Evolutionary conservation across 176 grass and related monocot species (phyloP).

Genomic region (Pharus latifolius): DNA sequence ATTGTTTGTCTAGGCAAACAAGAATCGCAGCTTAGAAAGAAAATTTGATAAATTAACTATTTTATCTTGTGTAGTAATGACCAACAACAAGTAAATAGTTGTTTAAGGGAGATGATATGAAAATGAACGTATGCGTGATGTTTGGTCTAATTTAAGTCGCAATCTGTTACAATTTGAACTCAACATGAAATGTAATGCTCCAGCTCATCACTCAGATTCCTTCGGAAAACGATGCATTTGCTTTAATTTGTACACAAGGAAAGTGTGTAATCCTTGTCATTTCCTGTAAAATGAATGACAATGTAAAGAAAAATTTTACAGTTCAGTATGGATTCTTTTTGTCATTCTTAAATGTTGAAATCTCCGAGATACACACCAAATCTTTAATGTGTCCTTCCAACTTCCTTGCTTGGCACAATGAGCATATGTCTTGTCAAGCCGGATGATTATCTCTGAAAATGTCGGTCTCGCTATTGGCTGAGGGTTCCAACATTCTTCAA

Average conservation of each 20-base stretch:
- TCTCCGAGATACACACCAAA: conserved; percentile 55
- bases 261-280: conserved; percentile 3
- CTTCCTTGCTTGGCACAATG: conserved; percentile 53
- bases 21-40: no score
- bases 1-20: no score
- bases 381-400: conserved; percentile 90
- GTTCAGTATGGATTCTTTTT: conserved; percentile 14
- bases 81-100: not conserved
- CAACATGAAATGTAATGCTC: conserved; percentile 3
- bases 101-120: not conserved
- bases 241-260: conserved; percentile 11
- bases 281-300: conserved; percentile 34
- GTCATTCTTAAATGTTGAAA: not conserved
- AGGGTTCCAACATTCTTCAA: conserved; percentile 86
- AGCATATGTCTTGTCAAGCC: conserved; percentile 73
- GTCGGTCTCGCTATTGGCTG: conserved; percentile 47
- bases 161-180: conserved; percentile 3
- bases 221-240: not conserved
- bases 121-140: not conserved
- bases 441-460: conserved; percentile 90
- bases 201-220: not conserved
- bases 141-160: not conserved
- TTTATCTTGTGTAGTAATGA: not conserved
- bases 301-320: conserved; percentile 9
- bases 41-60: no score